Evolutionary conservation across 2,329 filamentous ascomycete species (phyloP), one percentile per base, ranked within the genome.

Genomic region (Scedosporium minutisporum): DNA sequence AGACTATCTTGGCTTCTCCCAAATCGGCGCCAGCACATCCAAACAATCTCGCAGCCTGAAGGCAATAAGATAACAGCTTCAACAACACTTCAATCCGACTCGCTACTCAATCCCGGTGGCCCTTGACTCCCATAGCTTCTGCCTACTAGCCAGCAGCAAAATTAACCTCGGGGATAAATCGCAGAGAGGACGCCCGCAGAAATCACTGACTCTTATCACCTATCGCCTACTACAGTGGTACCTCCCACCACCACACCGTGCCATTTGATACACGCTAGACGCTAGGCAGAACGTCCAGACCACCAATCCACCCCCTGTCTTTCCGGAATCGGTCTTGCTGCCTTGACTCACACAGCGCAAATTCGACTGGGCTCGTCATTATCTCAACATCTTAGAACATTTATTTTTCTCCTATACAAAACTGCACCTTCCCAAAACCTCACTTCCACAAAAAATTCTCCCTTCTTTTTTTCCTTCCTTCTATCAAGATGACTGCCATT

Each of bases 301-400:
- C 27, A 59, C 63, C 27, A 60, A 60, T 57, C 57, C 61, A 27
- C 57, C 48, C 58, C 63, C 38, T 59, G 58, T 57, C 57, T 63
- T 65, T 64, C 69, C 67, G 65, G 66, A 65, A 69, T 67, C 66
- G 66, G 62, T 44, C 66, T 63, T 65, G 66, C 58, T 67, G 67
- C 66, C 67, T 67, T 71, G 68, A 70, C 63, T 70, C 67, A 70
- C 65, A 65, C 48, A 67, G 67, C 68, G 65, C 29, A 46, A 62
- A 57, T 61, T 46, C 46, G 33, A 18, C 48, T 38, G 46, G 46
- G 51, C 60, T 62, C 60, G 60, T 62, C 60, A 62, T 62, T 58
- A 57, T 62, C 51, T 38, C 60, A n/a, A 46, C 25, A 58, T 62
- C 60, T 62, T 53, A 62, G 60, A 62, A 55, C 60, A 62, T 62